Evolutionary conservation across 2,329 filamentous ascomycete genomes (phyloP).

Genomic region (Fusarium robinianum): DNA sequence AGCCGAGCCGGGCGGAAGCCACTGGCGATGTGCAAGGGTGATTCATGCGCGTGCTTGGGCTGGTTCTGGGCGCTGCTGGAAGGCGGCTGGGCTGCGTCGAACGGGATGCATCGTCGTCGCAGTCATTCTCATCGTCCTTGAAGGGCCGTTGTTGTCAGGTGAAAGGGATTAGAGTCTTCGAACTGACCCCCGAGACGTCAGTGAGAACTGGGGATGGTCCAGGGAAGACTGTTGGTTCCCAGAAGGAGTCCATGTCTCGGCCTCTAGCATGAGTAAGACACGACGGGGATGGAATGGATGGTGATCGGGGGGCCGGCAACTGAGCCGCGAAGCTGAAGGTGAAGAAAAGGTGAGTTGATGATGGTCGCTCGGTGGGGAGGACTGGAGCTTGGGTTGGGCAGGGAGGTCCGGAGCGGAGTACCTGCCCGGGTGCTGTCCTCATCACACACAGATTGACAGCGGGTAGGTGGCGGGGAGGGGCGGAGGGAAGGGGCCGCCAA

Average conservation of each 20-base stretch:
- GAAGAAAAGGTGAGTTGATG: too few species aligned
- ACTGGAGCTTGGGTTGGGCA: too few species aligned
- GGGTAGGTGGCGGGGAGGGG: too few species aligned
- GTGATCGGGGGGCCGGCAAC: too few species aligned
- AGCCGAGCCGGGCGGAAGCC: constrained; percentile 20
- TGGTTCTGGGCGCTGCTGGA: constrained; percentile 24
- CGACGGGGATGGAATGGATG: too few species aligned
- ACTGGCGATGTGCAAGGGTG: constrained; percentile 23
- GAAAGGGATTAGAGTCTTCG: constrained; percentile 9
- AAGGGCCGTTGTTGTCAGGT: constrained; percentile 8
- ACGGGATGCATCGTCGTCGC: constrained; percentile 13
- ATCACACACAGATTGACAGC: too few species aligned
- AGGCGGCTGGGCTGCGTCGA: constrained; percentile 7
- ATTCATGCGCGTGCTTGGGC: constrained; percentile 30
- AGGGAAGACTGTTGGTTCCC: constrained; percentile 13
- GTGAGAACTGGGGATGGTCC: too few species aligned
- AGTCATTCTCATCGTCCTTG: constrained; percentile 20
- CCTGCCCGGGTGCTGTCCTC: too few species aligned
- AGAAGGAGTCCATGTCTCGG: constrained; percentile 10
- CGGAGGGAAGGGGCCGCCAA: neutral
- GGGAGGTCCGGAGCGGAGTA: too few species aligned
- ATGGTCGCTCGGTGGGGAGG: too few species aligned
- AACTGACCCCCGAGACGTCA: neutral
- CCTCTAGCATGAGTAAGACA: too few species aligned
- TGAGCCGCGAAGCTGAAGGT: too few species aligned